A percentile compares a stretch with the other conserved stretches of the same genome.
phyloP scores from a whole-genome alignment of 176 grass and related monocot species.

The Zea luxurians region DNA sequence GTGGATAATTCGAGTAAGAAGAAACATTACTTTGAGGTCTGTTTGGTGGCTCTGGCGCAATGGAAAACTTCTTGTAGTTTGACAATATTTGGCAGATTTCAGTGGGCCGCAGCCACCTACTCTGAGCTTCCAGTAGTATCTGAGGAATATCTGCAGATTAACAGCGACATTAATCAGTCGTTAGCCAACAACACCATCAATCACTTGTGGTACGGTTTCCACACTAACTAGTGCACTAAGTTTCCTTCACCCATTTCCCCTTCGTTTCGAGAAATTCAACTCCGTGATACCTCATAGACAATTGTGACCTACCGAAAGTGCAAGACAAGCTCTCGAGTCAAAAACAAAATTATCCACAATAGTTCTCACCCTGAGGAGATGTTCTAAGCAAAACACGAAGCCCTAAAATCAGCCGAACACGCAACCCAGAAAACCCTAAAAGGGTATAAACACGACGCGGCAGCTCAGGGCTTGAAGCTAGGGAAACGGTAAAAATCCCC shows the following conservation, averaged over 20 bases:
- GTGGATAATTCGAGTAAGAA: conserved; percentile 6
- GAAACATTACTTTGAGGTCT: conserved; percentile 78
- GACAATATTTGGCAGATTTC: conserved; percentile 98
- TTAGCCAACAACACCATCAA: not conserved
- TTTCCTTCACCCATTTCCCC: conserved; percentile 4
- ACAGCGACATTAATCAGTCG: conserved; percentile 19
- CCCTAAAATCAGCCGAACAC: conserved; percentile 14
- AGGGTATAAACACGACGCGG: not conserved
- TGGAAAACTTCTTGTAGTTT: conserved; percentile 79
- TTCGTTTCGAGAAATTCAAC: conserved; percentile 17
- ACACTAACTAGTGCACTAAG: not conserved
- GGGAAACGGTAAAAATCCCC: not conserved
- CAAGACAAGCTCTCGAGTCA: conserved; percentile 6
- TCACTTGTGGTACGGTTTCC: not conserved
- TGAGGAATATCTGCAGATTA: conserved; percentile 83
- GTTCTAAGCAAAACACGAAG: not conserved
- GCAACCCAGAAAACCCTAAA: not conserved
- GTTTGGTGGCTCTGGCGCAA: conserved; percentile 87
- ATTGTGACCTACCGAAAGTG: not conserved
- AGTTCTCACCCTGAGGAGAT: not conserved
- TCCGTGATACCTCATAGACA: not conserved
- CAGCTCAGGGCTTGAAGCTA: not conserved
- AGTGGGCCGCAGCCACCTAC: conserved; percentile 78
- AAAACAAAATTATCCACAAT: not conserved
- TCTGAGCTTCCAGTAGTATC: conserved; percentile 89